A percentile compares a stretch with the other conserved stretches of the same genome.
phyloP scores from a whole-genome alignment of 1,284 basidiomycete species.

The Anthracocystis walkeri region DNA sequence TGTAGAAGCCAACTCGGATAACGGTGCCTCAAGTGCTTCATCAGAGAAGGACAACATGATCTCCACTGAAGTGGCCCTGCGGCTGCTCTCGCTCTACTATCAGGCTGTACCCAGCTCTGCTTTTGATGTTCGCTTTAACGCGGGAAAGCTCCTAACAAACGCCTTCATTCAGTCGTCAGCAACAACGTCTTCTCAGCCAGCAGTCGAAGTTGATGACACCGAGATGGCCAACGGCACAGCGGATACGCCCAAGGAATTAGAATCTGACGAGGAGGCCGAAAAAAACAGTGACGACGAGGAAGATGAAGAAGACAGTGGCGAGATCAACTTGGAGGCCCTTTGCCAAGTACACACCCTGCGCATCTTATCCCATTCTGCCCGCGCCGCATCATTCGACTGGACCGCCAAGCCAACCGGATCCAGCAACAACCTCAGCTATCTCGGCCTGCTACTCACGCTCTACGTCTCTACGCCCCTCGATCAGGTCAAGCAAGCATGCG shows the following conservation, averaged over 20 bases:
- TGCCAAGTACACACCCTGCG: constrained; percentile 83
- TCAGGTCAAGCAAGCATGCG: constrained; percentile 44
- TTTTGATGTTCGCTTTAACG: constrained; percentile 84
- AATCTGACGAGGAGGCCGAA: background rate
- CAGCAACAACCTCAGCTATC: constrained; percentile 69
- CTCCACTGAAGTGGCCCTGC: constrained; percentile 80
- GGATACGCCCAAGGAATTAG: background rate
- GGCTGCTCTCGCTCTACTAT: constrained; percentile 87
- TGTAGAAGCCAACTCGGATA: background rate
- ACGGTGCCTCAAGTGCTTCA: constrained; percentile 31
- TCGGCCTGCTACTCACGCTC: constrained; percentile 51
- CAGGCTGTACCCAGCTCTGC: constrained; percentile 79
- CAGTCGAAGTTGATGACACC: constrained; percentile 4
- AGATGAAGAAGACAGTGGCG: constrained; percentile 67
- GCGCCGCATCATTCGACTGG: constrained; percentile 72
- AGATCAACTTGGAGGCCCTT: constrained; percentile 75
- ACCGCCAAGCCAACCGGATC: constrained; percentile 76
- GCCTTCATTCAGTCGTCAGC: constrained; percentile 67
- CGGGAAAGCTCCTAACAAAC: constrained; percentile 80
- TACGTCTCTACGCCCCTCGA: constrained; percentile 33
- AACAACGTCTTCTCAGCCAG: background rate
- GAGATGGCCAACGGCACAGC: constrained; percentile 4
- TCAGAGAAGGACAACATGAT: constrained; percentile 72
- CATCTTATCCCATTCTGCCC: constrained; percentile 47
- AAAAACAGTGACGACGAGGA: constrained; percentile 62